Evolutionary conservation across 164 flowering plant species (phyloP), one percentile per base, ranked within the genome.

Genomic region (Sextonia rubra): DNA sequence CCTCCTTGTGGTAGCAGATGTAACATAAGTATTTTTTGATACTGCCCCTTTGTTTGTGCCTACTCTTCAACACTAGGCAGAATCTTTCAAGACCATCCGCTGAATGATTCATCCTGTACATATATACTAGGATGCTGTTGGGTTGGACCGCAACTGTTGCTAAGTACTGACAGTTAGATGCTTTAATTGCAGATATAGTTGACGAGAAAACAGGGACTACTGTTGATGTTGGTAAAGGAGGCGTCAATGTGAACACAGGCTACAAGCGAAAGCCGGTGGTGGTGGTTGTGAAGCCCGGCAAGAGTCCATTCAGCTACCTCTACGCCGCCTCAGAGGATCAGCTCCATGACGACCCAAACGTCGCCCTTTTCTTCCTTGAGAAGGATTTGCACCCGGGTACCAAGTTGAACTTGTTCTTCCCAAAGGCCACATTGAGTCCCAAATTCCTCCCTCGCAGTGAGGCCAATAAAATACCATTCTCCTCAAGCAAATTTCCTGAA

Each of bases 401-500:
- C 25, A 73, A 66, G 56, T 69, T 80, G 76, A 71, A 74, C 47
- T 32, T 77, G 32, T 72, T 71, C 17, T 74, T 80, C 71, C 69
- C 71, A 2, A 77, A 65, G 48, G 69, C 77, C 17, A 63, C 68
- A 2, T 17, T 17, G 27, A 76, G 22, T 12, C 71, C 80, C 18
- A 47, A 73, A 5, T 83, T 85, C 69, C 68, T 87, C 18, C 86
- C 87, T 5, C 79, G 79, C 24, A 48, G 73, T n/a, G 68, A 71
- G 8, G 82, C 86, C 20, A 74, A 81, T 4, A 44, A 79, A 12
- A 77, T 81, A 15, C 86, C 88, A 25, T 82, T 87, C 73, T 81
- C 85, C 1, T 80, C 85, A 0, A 25, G 73, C 15, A 78, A 78
- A 49, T 37, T 83, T 8, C 70, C 85, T 0, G 80, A 77, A 24